phyloP scores from a whole-genome alignment of 2,329 filamentous ascomycete genomes.

The Talaromyces marneffei region DNA sequence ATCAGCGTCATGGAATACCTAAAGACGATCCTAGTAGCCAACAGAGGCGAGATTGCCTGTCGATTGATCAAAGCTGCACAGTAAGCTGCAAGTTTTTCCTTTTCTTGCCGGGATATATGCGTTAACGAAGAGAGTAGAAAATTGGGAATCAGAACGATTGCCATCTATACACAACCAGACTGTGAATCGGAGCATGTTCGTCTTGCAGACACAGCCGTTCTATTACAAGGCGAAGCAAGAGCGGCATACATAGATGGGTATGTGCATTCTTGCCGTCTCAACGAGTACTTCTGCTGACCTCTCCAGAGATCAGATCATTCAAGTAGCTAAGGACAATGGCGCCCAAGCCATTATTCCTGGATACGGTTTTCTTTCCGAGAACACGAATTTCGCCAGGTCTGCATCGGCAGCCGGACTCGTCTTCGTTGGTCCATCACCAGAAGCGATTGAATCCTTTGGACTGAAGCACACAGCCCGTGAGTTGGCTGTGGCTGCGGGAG shows the following conservation, averaged over 20 bases:
- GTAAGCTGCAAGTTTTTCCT: constrained; percentile 16
- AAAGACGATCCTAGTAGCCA: constrained; percentile 48
- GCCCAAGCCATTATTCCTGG: constrained; percentile 55
- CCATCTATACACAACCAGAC: constrained; percentile 55
- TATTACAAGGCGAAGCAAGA: constrained; percentile 45
- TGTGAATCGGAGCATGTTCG: constrained; percentile 50
- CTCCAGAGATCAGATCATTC: constrained; percentile 56
- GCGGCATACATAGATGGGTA: constrained; percentile 42
- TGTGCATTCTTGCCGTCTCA: background rate
- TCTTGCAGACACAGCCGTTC: constrained; percentile 49
- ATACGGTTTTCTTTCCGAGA: constrained; percentile 63
- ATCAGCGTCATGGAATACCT: background rate
- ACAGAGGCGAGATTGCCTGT: constrained; percentile 55
- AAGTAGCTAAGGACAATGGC: constrained; percentile 55
- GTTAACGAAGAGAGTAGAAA: constrained; percentile 19
- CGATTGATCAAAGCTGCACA: constrained; percentile 50
- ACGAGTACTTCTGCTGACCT: background rate
- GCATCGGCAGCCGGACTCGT: constrained; percentile 51
- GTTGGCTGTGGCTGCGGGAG: constrained; percentile 47
- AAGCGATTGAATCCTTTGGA: constrained; percentile 52
- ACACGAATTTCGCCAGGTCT: constrained; percentile 53
- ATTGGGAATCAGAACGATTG: constrained; percentile 48
- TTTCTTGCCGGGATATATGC: background rate
- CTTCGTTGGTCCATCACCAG: constrained; percentile 55
- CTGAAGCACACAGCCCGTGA: constrained; percentile 49